Evolutionary conservation across 2,329 filamentous ascomycete genomes (phyloP).

Genomic region (Nemania bipapillata): DNA sequence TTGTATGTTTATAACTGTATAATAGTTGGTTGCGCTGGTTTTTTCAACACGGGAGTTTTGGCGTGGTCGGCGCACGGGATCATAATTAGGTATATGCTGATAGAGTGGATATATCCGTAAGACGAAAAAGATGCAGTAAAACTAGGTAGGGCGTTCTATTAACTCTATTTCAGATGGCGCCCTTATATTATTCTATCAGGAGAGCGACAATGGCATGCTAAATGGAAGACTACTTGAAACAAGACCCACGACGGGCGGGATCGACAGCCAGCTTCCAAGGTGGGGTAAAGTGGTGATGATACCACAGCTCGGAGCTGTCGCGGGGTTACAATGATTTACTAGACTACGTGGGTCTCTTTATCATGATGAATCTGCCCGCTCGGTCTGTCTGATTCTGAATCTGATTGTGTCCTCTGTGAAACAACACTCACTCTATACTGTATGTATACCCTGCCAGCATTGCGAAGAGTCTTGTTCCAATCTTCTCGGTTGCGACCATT

Average conservation of each 20-base stretch:
- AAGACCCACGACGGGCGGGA: slow-evolving; percentile 2
- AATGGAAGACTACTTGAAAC: neutral
- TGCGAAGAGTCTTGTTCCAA: slow-evolving; percentile 48
- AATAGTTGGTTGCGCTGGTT: slow-evolving; percentile 8
- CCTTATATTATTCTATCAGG: neutral
- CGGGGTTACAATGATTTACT: slow-evolving; percentile 22
- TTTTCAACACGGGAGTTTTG: neutral
- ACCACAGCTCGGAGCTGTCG: slow-evolving; percentile 9
- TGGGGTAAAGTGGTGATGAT: slow-evolving; percentile 31
- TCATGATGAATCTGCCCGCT: slow-evolving; percentile 1
- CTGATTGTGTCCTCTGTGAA: neutral
- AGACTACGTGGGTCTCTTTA: slow-evolving; percentile 15
- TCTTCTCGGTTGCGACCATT: slow-evolving; percentile 44
- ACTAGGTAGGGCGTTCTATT: neutral
- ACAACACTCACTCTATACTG: too few species aligned
- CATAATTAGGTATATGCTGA: neutral
- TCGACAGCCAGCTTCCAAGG: neutral
- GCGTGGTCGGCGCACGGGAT: slow-evolving; percentile 9
- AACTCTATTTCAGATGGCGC: neutral
- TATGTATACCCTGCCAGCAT: slow-evolving; percentile 50
- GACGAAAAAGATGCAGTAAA: neutral
- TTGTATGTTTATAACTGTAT: slow-evolving; percentile 35
- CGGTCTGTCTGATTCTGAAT: neutral
- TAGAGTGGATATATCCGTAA: neutral
- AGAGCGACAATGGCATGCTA: neutral